phyloP scores from a whole-genome alignment of 2,329 filamentous ascomycete species.

The Colletotrichum australisinense region DNA sequence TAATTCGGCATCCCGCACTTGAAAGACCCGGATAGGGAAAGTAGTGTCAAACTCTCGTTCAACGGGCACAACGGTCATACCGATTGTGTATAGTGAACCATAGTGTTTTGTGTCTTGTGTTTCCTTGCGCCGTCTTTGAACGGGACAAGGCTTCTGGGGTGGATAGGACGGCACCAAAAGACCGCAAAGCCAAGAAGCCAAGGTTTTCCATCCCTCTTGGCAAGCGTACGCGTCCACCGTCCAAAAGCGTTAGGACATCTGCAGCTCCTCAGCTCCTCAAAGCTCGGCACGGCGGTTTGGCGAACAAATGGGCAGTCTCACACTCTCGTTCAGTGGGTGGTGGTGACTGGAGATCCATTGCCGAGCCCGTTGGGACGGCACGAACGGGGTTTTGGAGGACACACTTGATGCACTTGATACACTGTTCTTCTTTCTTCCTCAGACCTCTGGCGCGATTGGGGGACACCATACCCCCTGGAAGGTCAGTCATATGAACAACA shows the following conservation, averaged over 20 bases:
- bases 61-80: neutral
- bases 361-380: conserved; percentile 21
- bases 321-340: neutral
- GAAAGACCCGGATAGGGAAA: neutral
- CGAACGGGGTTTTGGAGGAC: neutral
- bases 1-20: neutral
- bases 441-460: neutral
- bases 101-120: neutral
- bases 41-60: no score
- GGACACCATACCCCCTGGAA: neutral
- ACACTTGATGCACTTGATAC: neutral
- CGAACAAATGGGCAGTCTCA: conserved; percentile 19
- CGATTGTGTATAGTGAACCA: neutral
- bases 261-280: conserved; percentile 23
- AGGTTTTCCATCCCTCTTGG: conserved; percentile 31
- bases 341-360: conserved; percentile 19
- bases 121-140: neutral
- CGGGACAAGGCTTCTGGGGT: conserved; percentile 6
- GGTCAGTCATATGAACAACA: conserved; percentile 10
- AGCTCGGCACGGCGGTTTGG: conserved; percentile 21
- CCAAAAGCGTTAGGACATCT: conserved; percentile 37
- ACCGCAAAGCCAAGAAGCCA: conserved; percentile 8
- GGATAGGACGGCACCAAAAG: conserved; percentile 28
- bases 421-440: neutral
- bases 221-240: conserved; percentile 37